A percentile compares a stretch with the other conserved stretches of the same genome.
Evolutionary conservation across 192 early-diverging fungal genomes (phyloP).

Genomic region (Lobosporangium transversale): DNA sequence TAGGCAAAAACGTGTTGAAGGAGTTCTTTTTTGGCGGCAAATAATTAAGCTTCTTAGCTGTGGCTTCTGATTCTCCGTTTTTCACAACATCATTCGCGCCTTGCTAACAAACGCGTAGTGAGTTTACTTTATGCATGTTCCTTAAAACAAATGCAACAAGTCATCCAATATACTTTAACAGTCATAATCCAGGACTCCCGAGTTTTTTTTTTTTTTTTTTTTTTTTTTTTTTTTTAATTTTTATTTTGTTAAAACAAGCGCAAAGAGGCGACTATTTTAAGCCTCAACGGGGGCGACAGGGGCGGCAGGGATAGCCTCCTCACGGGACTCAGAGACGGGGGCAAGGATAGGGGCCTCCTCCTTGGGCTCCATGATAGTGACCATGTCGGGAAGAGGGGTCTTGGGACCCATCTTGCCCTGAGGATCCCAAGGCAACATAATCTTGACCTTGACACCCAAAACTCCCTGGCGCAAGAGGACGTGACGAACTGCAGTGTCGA

Average conservation of each 20-base stretch:
- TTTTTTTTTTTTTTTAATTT: too few species aligned
- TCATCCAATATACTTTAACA: too few species aligned
- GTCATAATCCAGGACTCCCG: too few species aligned
- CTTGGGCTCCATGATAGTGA: conserved; percentile 95
- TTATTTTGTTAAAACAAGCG: conserved; percentile 43
- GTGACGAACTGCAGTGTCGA: conserved; percentile 96
- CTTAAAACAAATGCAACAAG: too few species aligned
- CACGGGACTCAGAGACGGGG: conserved; percentile 71
- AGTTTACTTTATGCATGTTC: too few species aligned
- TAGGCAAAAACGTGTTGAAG: too few species aligned
- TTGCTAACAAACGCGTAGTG: too few species aligned
- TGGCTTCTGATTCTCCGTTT: too few species aligned
- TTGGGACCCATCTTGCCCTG: conserved; percentile 94
- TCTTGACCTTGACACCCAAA: conserved; percentile 99
- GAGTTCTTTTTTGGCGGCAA: too few species aligned
- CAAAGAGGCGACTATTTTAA: conserved; percentile 36
- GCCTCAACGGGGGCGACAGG: conserved; percentile 49
- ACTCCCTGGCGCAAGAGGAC: conserved; percentile 99
- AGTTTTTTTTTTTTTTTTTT: too few species aligned
- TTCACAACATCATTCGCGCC: too few species aligned
- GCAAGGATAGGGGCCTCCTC: conserved; percentile 77
- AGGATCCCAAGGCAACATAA: conserved; percentile 94
- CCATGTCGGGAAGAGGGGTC: conserved; percentile 94
- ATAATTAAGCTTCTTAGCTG: too few species aligned
- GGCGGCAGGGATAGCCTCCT: conserved; percentile 49